These are phyloP conservation scores for Kluyveromyces sp. DNA, from an alignment of 1,139 yeast species.

Conservation along the genomic window DNA sequence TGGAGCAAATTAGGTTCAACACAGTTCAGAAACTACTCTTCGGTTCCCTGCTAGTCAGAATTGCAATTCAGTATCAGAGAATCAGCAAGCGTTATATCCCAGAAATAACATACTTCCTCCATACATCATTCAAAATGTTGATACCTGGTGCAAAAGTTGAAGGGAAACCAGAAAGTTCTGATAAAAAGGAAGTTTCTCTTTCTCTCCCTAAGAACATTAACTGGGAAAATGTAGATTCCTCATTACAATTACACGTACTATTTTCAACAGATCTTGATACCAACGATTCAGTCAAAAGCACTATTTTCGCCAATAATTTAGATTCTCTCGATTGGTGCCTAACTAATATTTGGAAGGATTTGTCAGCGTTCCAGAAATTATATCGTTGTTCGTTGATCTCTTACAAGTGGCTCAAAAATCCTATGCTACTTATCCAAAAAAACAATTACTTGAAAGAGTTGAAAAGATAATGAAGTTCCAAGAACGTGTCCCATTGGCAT, in stretches of 20 bases:
- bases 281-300: constrained; percentile 26
- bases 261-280: constrained; percentile 17
- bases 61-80: constrained; percentile 64
- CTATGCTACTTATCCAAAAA: constrained; percentile 21
- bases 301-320: constrained; percentile 28
- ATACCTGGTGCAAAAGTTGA: constrained; percentile 29
- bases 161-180: constrained; percentile 11
- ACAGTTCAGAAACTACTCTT: constrained; percentile 35
- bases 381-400: constrained; percentile 23
- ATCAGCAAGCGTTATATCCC: constrained; percentile 76
- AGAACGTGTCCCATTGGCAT: constrained; percentile 63
- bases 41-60: constrained; percentile 58
- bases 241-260: constrained; percentile 18
- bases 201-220: constrained; percentile 14
- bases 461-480: constrained; percentile 45
- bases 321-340: constrained; percentile 26
- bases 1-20: constrained; percentile 43
- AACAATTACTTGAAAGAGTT: constrained; percentile 36
- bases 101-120: constrained; percentile 59
- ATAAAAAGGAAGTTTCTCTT: constrained; percentile 21
- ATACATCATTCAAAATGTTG: constrained; percentile 42
- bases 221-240: constrained; percentile 10
- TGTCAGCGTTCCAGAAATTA: constrained; percentile 53
- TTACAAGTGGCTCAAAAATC: constrained; percentile 13
- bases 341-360: constrained; percentile 53